Base-by-base conservation (phyloP, 352 stramenopile genomes). In the Globisporangium cylindrosporum region DNA sequence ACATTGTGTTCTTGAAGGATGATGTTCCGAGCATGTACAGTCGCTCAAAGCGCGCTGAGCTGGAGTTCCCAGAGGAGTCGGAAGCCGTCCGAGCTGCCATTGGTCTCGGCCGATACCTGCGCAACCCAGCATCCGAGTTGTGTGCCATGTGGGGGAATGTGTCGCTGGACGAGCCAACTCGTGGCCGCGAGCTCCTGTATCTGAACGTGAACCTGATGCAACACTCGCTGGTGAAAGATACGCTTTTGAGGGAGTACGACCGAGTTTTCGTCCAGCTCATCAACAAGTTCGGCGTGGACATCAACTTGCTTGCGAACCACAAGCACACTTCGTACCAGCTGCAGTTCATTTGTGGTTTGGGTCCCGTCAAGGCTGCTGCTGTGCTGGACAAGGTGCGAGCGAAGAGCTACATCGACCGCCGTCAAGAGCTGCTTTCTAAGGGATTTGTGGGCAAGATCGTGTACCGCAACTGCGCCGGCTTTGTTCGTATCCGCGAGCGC, bases 21-120 rank as follows among this genome's bases (percentile, higher is more conserved):
- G 89, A 97, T 64, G 89, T 95, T 8, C 75, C 89, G 9, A 93
- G 82, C 64, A 97, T 95, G 88, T 97, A 90, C 70, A 94, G 86
- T 43, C 78, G 85, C 54, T 97, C 89, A 0, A 94, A 92, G 75
- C 85, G 89, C 29, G 88, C 86, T 9, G 88, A 95, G 56, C 70
- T 80, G 18, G 89, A 97, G 62, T 95, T 94, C 43, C 88, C 89
- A 2, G 89, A 95, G 68, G 89, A 96, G 67, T 88, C 83, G 1
- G 84, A 94, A 59, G 76, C 84, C 2, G 77, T 94, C n/a, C 86
- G 88, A 62, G 84, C 88, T 38, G 82, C 89, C 1, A 85, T 97
- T 60, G 82, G 80, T 25, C 70, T 97, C 25, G 89, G 83, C 41
- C 81, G 89, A 32, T 95, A 95, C 64, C 73, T 95, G 55, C 88